phyloP scores from a whole-genome alignment of 352 stramenopile genomes.

The Achlya hypogyna region DNA sequence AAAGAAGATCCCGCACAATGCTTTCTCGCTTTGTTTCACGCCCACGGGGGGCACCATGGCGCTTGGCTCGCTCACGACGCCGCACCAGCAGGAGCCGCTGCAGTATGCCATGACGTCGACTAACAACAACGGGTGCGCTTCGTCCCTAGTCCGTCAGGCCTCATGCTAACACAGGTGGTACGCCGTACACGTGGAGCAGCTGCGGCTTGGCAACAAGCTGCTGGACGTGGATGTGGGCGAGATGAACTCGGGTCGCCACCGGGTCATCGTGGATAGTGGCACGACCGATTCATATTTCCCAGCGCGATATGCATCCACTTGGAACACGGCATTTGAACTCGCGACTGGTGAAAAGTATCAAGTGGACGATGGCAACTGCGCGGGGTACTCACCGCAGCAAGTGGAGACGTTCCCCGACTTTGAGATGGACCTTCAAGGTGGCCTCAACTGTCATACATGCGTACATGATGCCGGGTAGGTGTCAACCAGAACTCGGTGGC shows the following conservation, averaged over 20 bases:
- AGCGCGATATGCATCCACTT: constrained; percentile 31
- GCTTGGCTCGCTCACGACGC: constrained; percentile 71
- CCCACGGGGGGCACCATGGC: constrained; percentile 54
- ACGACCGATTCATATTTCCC: constrained; percentile 84
- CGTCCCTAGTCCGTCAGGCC: background rate
- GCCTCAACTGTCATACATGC: background rate
- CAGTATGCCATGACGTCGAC: constrained; percentile 49
- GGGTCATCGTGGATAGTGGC: constrained; percentile 80
- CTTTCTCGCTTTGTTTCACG: constrained; percentile 80
- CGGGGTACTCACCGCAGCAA: background rate
- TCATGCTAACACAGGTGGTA: constrained; percentile 34
- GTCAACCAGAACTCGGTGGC: constrained; percentile 32
- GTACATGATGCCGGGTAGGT: background rate
- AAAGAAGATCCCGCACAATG: constrained; percentile 41
- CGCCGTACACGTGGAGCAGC: constrained; percentile 63
- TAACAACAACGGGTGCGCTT: constrained; percentile 27
- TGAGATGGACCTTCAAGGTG: background rate
- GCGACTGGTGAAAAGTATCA: constrained; percentile 40
- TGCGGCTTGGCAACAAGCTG: constrained; percentile 43
- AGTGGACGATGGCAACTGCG: background rate
- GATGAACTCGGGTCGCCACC: constrained; percentile 52
- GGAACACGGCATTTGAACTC: constrained; percentile 40
- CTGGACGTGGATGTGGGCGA: constrained; percentile 31
- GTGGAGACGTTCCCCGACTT: constrained; percentile 1
- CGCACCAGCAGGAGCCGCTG: constrained; percentile 49